phyloP scores from a whole-genome alignment of 2,329 filamentous ascomycete species.

The Biscogniauxia marginata region DNA sequence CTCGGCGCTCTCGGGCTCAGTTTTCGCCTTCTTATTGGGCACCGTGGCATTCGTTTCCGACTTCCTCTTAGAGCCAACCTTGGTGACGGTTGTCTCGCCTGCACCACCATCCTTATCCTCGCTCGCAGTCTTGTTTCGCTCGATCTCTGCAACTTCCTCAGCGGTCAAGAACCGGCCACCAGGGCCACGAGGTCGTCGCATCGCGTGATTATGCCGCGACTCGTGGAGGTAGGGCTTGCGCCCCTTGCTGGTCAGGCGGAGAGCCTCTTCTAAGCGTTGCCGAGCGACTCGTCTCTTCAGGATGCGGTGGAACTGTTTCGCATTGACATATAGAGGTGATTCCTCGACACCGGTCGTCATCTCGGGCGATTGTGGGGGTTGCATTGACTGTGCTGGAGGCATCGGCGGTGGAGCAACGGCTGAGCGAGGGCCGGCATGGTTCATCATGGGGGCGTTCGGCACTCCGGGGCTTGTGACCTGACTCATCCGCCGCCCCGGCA shows the following conservation, averaged over 20 bases:
- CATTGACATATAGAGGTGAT: conserved; percentile 94
- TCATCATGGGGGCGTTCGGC: conserved; percentile 73
- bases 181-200: conserved; percentile 90
- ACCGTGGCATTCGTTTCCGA: conserved; percentile 49
- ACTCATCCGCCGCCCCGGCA: conserved; percentile 68
- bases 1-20: conserved; percentile 40
- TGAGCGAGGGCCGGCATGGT: conserved; percentile 55
- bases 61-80: conserved; percentile 58
- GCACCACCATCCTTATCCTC: conserved; percentile 38
- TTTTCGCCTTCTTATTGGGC: conserved; percentile 54
- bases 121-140: conserved; percentile 56
- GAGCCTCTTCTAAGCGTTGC: conserved; percentile 88
- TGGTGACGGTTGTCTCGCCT: conserved; percentile 29
- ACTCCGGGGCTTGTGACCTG: conserved; percentile 75
- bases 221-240: conserved; percentile 97
- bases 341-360: conserved; percentile 76
- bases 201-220: conserved; percentile 95
- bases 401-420: conserved; percentile 58
- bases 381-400: conserved; percentile 62
- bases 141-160: conserved; percentile 90
- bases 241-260: conserved; percentile 90
- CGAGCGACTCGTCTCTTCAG: conserved; percentile 90
- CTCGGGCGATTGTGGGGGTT: conserved; percentile 74
- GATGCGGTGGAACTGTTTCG: conserved; percentile 97
- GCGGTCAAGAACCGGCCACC: conserved; percentile 95